phyloP scores from a whole-genome alignment of 2,329 filamentous ascomycete species.

The Epicoccum sorghinum region DNA sequence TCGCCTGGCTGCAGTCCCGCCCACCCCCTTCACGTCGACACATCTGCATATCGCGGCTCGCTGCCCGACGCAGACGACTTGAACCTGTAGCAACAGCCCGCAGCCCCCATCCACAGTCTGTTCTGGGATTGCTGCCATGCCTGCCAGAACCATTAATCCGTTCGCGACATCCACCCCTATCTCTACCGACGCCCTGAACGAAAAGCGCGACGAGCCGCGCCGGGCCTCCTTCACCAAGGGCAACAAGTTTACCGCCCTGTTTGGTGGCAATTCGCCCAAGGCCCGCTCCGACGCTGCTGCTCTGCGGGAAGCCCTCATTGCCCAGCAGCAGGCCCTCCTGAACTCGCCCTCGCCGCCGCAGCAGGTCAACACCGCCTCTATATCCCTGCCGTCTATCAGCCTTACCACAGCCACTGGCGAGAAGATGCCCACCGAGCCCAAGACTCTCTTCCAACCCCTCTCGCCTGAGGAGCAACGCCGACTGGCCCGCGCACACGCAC shows the following conservation, averaged over 20 bases:
- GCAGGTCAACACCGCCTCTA: slow-evolving; percentile 72
- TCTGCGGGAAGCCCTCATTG: slow-evolving; percentile 70
- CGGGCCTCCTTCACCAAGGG: slow-evolving; percentile 64
- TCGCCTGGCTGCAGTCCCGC: background rate
- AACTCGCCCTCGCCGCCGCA: slow-evolving; percentile 65
- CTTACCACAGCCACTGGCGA: slow-evolving; percentile 84
- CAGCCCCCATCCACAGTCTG: background rate
- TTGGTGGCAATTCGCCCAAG: slow-evolving; percentile 80
- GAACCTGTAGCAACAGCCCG: background rate
- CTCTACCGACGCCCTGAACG: slow-evolving; percentile 57
- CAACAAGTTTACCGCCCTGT: slow-evolving; percentile 78
- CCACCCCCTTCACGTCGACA: slow-evolving; percentile 5
- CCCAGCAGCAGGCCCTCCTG: slow-evolving; percentile 64
- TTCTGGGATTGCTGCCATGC: slow-evolving; percentile 57
- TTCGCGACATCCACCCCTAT: slow-evolving; percentile 61
- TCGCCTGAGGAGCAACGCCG: slow-evolving; percentile 81
- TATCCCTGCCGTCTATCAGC: slow-evolving; percentile 88
- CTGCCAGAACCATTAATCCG: slow-evolving; percentile 66
- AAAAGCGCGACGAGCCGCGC: slow-evolving; percentile 60
- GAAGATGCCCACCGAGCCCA: slow-evolving; percentile 74
- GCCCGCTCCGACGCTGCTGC: slow-evolving; percentile 67
- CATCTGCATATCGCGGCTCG: background rate
- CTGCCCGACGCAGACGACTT: slow-evolving; percentile 7
- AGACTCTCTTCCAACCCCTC: slow-evolving; percentile 85
- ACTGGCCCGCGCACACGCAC: slow-evolving; percentile 79